phyloP scores from a whole-genome alignment of 345 rosid genomes.

The Brassica nigra region DNA sequence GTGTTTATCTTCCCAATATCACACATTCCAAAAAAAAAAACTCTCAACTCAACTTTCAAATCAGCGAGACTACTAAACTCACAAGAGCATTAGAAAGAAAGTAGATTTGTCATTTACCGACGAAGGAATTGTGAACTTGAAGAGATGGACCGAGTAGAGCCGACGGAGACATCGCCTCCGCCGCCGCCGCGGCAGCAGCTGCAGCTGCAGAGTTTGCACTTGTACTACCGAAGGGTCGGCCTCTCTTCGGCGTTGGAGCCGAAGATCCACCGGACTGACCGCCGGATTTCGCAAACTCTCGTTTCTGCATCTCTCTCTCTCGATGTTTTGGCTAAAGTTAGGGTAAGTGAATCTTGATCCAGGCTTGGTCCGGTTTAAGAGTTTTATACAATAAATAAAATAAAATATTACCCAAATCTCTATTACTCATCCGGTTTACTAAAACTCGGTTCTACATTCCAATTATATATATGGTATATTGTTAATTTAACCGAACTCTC shows the following conservation, averaged over 20 bases:
- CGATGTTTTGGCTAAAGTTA: slow-evolving; percentile 6
- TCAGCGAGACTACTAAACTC: neutral
- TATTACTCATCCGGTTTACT: neutral
- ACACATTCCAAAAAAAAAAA: neutral
- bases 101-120: slow-evolving; percentile 46
- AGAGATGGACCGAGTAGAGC: slow-evolving; percentile 84
- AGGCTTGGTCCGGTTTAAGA: slow-evolving; percentile 17
- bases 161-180: slow-evolving; percentile 68
- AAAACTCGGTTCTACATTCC: neutral
- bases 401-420: neutral
- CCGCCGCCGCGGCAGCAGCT: slow-evolving; percentile 50
- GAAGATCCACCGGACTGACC: slow-evolving; percentile 65
- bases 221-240: slow-evolving; percentile 89
- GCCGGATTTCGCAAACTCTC: slow-evolving; percentile 74
- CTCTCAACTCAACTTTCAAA: neutral
- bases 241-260: slow-evolving; percentile 72
- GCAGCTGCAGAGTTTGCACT: slow-evolving; percentile 45
- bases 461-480: too few species aligned
- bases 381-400: neutral
- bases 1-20: neutral
- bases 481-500: neutral
- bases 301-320: slow-evolving; percentile 75
- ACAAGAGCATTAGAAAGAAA: neutral
- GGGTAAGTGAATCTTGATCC: slow-evolving; percentile 24
- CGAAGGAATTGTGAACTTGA: slow-evolving; percentile 83